Conservation (phyloP, 352 stramenopile genomes). For the Globisporangium okanoganense region DNA sequence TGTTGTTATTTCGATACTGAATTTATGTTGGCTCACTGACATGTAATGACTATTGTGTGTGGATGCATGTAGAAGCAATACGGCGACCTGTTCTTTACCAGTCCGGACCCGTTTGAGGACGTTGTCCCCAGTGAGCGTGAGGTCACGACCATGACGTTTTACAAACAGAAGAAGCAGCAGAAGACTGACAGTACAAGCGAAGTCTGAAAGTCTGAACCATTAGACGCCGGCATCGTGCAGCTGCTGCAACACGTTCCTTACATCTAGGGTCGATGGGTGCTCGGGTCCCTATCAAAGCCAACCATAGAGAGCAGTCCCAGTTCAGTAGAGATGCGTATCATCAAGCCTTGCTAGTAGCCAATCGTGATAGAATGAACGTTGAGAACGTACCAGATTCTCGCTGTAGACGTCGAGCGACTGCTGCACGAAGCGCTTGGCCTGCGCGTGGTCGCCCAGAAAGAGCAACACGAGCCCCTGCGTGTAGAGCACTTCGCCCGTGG, state of each 20-base stretch:
- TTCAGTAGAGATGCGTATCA: not conserved
- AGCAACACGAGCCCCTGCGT: conserved; percentile 52
- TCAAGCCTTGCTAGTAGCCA: not conserved
- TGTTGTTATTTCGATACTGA: not conserved
- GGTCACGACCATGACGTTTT: conserved; percentile 63
- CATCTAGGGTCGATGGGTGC: conserved; percentile 54
- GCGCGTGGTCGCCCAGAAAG: conserved; percentile 44
- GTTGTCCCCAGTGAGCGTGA: conserved; percentile 51
- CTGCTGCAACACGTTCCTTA: conserved; percentile 49
- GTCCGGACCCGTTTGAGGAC: conserved; percentile 56
- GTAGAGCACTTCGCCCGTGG: conserved; percentile 57
- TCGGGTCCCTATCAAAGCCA: conserved; percentile 31
- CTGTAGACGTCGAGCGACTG: conserved; percentile 57
- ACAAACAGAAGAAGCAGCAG: conserved; percentile 10
- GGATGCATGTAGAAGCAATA: conserved; percentile 38
- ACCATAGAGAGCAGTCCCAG: not conserved
- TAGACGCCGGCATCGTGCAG: conserved; percentile 44
- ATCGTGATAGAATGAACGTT: not conserved
- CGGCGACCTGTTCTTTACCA: conserved; percentile 62
- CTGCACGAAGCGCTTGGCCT: conserved; percentile 46
- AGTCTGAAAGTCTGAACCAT: not conserved
- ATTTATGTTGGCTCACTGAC: not conserved
- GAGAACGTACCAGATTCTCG: conserved; percentile 38
- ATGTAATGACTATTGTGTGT: conserved; percentile 1
- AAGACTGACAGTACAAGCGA: conserved; percentile 3